Base-by-base conservation (phyloP, 1,139 yeast genomes). In the Yamadazyma atlantica region DNA sequence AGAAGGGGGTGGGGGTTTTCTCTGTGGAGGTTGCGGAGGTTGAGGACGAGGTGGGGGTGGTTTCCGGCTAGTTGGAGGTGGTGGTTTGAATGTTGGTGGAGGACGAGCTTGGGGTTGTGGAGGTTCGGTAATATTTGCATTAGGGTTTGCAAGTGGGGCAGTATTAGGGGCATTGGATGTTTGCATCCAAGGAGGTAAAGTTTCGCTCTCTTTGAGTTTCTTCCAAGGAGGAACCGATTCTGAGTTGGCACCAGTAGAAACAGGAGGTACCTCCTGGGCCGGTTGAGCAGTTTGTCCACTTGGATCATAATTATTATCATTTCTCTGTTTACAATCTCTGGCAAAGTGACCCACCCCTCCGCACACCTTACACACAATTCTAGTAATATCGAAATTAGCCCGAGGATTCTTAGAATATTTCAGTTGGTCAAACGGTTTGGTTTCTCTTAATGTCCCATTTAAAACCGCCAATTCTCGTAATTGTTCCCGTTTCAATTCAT, bases 391-490 rank as follows among this genome's bases (percentile, higher is more conserved):
- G 66, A 50, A 69, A 13, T 62, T 55, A 6, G 73, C 51, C 63
- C 73, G 57, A 51, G 50, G 71, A 64, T 67, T 96, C 9, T 34
- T 37, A 52, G 82, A 72, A 54, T 51, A 72, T 65, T 67, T 96
- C 11, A 27, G 34, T 68, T 51, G 87, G 70, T 58, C 83, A 67
- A 58, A 81, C 65, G 66, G 89, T 82, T 80, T 85, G 2, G 77
- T 70, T 53, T 87, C 96, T 39, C 97, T 74, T 35, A 89, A 70
- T 0, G 98, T 94, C 62, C 99, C 99, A 64, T 92, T 94, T 42
- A 92, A 71, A 12, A 87, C 83, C 0, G 99, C 99, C 51, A 94
- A 71, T 53, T 92, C 96, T 45, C 96, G 73, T 46, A 94, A 71
- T 58, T 94, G 99, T 33, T 85, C 89, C 40, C 97, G 71, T 57